Conservation (phyloP, 2,329 filamentous ascomycete species). For the Dryadomyces sulphureus region DNA sequence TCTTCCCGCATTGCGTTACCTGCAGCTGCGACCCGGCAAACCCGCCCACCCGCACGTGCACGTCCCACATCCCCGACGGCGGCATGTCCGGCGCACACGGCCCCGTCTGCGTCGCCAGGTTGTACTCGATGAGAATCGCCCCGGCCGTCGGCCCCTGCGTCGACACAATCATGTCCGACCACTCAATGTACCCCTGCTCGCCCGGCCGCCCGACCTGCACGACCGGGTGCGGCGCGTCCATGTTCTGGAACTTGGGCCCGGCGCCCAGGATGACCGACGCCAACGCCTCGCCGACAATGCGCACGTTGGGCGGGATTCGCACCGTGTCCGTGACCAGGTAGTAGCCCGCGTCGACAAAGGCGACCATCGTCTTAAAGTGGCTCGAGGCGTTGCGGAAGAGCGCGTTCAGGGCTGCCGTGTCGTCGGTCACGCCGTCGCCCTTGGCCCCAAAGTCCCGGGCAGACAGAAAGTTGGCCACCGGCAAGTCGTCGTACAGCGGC, state of each 20-base stretch:
- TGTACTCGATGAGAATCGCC: slow-evolving; percentile 60
- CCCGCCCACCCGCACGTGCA: slow-evolving; percentile 61
- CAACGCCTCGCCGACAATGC: slow-evolving; percentile 45
- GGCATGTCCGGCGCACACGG: slow-evolving; percentile 9
- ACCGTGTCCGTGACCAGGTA: slow-evolving; percentile 45
- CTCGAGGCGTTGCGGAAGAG: slow-evolving; percentile 17
- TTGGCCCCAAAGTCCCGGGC: slow-evolving; percentile 53
- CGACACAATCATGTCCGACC: slow-evolving; percentile 57
- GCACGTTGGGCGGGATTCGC: slow-evolving; percentile 30
- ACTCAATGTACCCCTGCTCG: slow-evolving; percentile 51
- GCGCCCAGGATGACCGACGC: slow-evolving; percentile 40
- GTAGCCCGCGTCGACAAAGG: slow-evolving; percentile 48
- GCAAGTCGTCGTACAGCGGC: slow-evolving; percentile 54
- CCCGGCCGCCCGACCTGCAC: slow-evolving; percentile 46
- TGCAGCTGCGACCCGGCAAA: slow-evolving; percentile 55
- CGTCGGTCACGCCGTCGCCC: slow-evolving; percentile 62
- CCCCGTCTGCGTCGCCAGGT: slow-evolving; percentile 34
- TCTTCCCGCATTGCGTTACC: slow-evolving; percentile 49
- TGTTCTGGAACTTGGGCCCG: slow-evolving; percentile 40
- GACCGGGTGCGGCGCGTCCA: slow-evolving; percentile 45
- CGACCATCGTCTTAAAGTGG: slow-evolving; percentile 28
- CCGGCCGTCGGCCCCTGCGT: slow-evolving; percentile 53
- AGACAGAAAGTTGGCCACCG: slow-evolving; percentile 47
- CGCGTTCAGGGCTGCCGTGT: slow-evolving; percentile 54
- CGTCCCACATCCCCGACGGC: slow-evolving; percentile 53